Conservation (phyloP, 1,139 yeast species). For the Blastobotrys capitulatus region DNA sequence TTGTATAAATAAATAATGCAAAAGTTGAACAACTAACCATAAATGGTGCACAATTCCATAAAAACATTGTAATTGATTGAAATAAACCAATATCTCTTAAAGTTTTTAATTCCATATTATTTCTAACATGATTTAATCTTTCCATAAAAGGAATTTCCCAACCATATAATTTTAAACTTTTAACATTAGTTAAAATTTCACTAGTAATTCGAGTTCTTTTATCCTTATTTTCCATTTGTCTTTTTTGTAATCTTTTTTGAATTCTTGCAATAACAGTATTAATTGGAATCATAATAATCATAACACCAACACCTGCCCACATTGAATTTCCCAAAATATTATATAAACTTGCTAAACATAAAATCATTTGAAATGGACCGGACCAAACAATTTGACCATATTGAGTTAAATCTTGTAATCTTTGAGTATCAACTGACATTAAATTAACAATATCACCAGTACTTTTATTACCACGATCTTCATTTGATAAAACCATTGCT, state of each 20-base stretch:
- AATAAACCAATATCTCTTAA: conserved; percentile 72
- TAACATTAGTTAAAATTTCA: conserved; percentile 86
- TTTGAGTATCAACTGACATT: conserved; percentile 95
- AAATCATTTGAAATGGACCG: conserved; percentile 85
- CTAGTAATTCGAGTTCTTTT: conserved; percentile 68
- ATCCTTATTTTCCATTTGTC: conserved; percentile 64
- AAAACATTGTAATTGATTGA: conserved; percentile 66
- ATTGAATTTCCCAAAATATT: conserved; percentile 77
- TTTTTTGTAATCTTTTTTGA: conserved; percentile 74
- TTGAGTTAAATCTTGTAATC: conserved; percentile 85
- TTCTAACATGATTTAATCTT: conserved; percentile 73
- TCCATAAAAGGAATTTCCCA: conserved; percentile 88
- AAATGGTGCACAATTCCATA: conserved; percentile 86
- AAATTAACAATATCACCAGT: conserved; percentile 98
- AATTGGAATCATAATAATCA: conserved; percentile 80
- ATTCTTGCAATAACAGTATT: conserved; percentile 68
- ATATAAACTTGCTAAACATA: conserved; percentile 75
- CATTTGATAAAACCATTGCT: conserved; percentile 74
- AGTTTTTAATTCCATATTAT: conserved; percentile 78
- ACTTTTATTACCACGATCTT: conserved; percentile 69
- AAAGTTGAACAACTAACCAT: conserved; percentile 89
- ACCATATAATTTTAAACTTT: conserved; percentile 85
- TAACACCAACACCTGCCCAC: conserved; percentile 94
- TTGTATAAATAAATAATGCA: conserved; percentile 66
- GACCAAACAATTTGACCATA: conserved; percentile 90